phyloP scores from a whole-genome alignment of 2,329 filamentous ascomycete species.

The Ampelomyces quisqualis region DNA sequence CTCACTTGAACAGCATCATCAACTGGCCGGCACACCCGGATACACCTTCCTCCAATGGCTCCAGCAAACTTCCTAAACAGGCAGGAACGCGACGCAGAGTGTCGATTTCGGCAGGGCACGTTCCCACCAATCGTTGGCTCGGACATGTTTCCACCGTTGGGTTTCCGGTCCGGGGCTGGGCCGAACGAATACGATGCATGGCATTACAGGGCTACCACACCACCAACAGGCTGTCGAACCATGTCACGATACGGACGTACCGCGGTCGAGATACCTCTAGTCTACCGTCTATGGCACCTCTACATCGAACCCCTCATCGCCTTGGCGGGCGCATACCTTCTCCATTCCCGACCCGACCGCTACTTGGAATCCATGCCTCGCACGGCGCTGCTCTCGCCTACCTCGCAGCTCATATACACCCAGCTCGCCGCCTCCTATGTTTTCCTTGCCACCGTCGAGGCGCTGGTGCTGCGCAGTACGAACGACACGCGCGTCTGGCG shows the following conservation, averaged over 20 bases:
- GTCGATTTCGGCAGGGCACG: slow-evolving; percentile 5
- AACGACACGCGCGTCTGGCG: slow-evolving; percentile 69
- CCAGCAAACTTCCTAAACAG: slow-evolving; percentile 4
- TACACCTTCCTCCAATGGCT: background rate
- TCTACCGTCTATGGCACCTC: slow-evolving; percentile 74
- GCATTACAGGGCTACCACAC: no score
- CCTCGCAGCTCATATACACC: slow-evolving; percentile 60
- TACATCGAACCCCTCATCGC: slow-evolving; percentile 64
- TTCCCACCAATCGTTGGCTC: slow-evolving; percentile 7
- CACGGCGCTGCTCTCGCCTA: slow-evolving; percentile 46
- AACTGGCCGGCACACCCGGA: background rate
- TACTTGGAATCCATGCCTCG: slow-evolving; percentile 66
- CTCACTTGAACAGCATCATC: background rate
- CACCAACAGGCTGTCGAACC: no score
- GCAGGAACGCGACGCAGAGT: background rate
- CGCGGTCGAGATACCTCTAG: slow-evolving; percentile 45
- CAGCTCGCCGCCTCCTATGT: slow-evolving; percentile 78
- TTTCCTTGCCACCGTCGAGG: slow-evolving; percentile 75
- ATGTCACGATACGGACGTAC: background rate
- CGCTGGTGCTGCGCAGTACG: slow-evolving; percentile 68
- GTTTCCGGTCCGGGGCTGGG: no score
- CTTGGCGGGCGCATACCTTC: slow-evolving; percentile 55
- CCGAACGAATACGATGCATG: no score
- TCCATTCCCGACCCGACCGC: slow-evolving; percentile 49
- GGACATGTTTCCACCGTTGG: no score